Conservation (phyloP, 768 basidiomycete genomes). For the Russula emetica region DNA sequence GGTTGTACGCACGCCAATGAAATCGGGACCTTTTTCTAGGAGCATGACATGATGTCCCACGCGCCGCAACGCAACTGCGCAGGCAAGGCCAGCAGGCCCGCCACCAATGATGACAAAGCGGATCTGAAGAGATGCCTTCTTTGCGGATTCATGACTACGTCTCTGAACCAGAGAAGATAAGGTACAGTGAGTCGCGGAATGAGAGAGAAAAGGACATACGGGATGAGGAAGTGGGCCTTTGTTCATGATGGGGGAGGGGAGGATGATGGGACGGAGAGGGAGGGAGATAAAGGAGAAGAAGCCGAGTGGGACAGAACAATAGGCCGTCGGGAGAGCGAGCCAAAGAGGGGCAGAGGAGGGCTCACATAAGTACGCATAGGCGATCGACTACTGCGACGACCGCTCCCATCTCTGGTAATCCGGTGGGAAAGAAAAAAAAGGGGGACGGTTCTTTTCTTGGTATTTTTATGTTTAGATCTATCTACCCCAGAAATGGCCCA, state of each 20-base stretch:
- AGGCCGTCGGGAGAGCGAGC: too few species aligned
- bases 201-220: neutral
- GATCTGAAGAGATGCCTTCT: conserved; percentile 28
- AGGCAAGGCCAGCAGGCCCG: conserved; percentile 37
- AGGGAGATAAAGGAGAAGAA: neutral
- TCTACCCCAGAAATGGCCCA: conserved; percentile 6
- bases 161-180: neutral
- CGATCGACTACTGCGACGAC: neutral
- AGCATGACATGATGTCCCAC: conserved; percentile 38
- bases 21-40: conserved; percentile 33
- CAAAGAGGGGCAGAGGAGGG: too few species aligned
- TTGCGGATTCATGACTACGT: conserved; percentile 20
- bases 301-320: too few species aligned
- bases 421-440: conserved; percentile 10
- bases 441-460: neutral
- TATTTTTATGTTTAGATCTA: too few species aligned
- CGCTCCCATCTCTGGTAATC: neutral
- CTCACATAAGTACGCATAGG: conserved; percentile 3
- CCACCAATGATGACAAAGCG: conserved; percentile 37
- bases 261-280: neutral
- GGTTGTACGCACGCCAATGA: conserved; percentile 31
- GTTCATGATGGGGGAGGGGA: neutral
- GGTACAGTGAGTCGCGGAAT: neutral
- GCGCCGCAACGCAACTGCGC: conserved; percentile 36
- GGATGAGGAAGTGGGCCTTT: conserved; percentile 15